A percentile compares a stretch with the other conserved stretches of the same genome.
These are phyloP conservation scores for Suillus cothurnatus DNA, from an alignment of 768 basidiomycete genomes.

Conservation along the genomic window DNA sequence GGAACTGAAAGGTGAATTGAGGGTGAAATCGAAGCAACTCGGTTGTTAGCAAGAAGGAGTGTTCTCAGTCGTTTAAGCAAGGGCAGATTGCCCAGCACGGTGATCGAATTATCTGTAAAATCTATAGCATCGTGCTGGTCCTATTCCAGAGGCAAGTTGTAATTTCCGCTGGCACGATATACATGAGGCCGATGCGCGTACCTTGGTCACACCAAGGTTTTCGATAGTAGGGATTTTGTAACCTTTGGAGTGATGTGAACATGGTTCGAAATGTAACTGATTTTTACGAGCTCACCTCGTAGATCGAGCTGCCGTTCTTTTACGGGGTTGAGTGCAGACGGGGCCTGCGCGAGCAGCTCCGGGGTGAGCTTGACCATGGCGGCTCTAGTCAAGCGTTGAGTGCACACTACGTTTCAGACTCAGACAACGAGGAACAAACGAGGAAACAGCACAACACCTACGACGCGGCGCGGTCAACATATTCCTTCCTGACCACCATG, in stretches of 20 bases:
- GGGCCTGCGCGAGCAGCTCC: slow-evolving; percentile 83
- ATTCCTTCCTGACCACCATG: slow-evolving; percentile 46
- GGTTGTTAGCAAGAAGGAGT: slow-evolving; percentile 88
- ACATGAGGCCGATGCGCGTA: slow-evolving; percentile 37
- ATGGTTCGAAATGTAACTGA: slow-evolving; percentile 5
- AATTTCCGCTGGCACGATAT: slow-evolving; percentile 15
- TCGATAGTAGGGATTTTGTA: slow-evolving; percentile 95
- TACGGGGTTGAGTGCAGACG: slow-evolving; percentile 76
- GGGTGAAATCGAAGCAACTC: slow-evolving; percentile 79
- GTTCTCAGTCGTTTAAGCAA: slow-evolving; percentile 83
- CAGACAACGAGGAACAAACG: slow-evolving; percentile 33
- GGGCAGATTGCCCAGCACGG: slow-evolving; percentile 81
- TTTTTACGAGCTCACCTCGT: slow-evolving; percentile 57
- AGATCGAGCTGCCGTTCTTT: slow-evolving; percentile 93
- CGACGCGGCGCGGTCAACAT: slow-evolving; percentile 18
- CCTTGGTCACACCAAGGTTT: slow-evolving; percentile 93
- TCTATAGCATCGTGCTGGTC: slow-evolving; percentile 95
- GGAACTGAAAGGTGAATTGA: slow-evolving; percentile 83
- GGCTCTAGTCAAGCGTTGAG: slow-evolving; percentile 16
- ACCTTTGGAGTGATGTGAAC: slow-evolving; percentile 49
- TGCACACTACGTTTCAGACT: slow-evolving; percentile 34
- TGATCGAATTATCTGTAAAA: slow-evolving; percentile 89
- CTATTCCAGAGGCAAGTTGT: slow-evolving; percentile 39
- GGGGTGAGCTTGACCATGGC: slow-evolving; percentile 88
- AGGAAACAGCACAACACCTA: slow-evolving; percentile 16